Conservation (phyloP, 345 rosid species). For the Lepidium africanum region DNA sequence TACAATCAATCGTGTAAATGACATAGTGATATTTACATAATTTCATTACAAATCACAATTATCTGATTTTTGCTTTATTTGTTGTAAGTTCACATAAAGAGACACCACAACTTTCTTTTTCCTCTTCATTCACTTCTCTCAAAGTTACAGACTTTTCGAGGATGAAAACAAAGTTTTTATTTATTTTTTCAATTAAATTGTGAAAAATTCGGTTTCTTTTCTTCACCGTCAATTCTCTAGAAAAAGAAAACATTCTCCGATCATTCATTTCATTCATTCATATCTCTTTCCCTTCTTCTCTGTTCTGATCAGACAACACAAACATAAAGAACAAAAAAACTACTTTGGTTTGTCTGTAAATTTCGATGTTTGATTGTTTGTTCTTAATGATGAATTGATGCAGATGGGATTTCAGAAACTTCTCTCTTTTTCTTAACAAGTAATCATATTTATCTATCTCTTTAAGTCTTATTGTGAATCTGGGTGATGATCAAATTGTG, state of each 20-base stretch:
- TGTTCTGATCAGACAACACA: constrained; percentile 27
- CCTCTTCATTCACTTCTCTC: constrained; percentile 20
- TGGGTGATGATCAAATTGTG: constrained; percentile 30
- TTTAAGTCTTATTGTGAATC: not conserved
- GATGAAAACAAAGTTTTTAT: not conserved
- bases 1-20: not conserved
- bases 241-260: constrained; percentile 4
- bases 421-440: constrained; percentile 28
- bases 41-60: not conserved
- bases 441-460: constrained; percentile 25
- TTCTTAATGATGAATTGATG: constrained; percentile 28
- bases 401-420: constrained; percentile 43
- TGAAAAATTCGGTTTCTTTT: constrained; percentile 7
- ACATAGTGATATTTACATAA: not conserved
- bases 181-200: not conserved
- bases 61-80: not conserved
- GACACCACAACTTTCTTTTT: constrained; percentile 28
- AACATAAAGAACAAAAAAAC: constrained; percentile 1
- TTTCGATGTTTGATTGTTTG: constrained; percentile 17
- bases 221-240: constrained; percentile 21
- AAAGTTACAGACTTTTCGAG: constrained; percentile 19
- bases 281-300: constrained; percentile 13
- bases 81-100: constrained; percentile 32
- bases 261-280: not conserved
- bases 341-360: constrained; percentile 29